These are phyloP conservation scores for Litsea cubeba DNA, from an alignment of 164 flowering plant genomes.

Conservation along the genomic window DNA sequence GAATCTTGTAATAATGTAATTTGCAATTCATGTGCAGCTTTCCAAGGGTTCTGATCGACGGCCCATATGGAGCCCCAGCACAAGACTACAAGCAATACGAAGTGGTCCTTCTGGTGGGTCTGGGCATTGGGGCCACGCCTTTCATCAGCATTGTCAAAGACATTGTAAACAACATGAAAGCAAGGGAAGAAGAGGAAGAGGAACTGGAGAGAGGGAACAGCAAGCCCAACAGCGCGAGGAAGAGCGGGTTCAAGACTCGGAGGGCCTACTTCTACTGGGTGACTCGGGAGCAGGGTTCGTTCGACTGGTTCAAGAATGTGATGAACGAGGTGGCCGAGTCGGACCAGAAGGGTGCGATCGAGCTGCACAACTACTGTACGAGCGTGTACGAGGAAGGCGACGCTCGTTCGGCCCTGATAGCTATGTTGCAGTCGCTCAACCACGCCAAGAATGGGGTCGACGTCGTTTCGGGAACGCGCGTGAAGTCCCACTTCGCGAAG, in stretches of 20 bases:
- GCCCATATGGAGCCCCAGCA: slow-evolving; percentile 94
- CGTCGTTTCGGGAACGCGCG: slow-evolving; percentile 52
- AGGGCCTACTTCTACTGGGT: slow-evolving; percentile 72
- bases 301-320: slow-evolving; percentile 61
- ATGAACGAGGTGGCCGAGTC: slow-evolving; percentile 59
- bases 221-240: background rate
- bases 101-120: slow-evolving; percentile 77
- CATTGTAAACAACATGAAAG: slow-evolving; percentile 68
- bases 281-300: slow-evolving; percentile 58
- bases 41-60: slow-evolving; percentile 78
- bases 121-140: slow-evolving; percentile 92
- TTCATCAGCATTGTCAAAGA: slow-evolving; percentile 90
- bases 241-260: slow-evolving; percentile 29
- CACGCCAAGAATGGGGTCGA: slow-evolving; percentile 60
- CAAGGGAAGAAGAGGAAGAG: slow-evolving; percentile 34
- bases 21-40: slow-evolving; percentile 33
- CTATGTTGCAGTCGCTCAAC: slow-evolving; percentile 54
- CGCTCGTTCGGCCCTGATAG: slow-evolving; percentile 58
- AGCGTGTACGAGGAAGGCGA: slow-evolving; percentile 66
- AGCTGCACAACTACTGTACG: slow-evolving; percentile 61
- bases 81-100: slow-evolving; percentile 92
- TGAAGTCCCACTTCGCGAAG: slow-evolving; percentile 57
- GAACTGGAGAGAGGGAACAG: slow-evolving; percentile 12
- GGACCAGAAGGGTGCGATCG: slow-evolving; percentile 41
- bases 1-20: background rate